Conservation (phyloP, 345 rosid species). For the Gossypium rotundifolium region DNA sequence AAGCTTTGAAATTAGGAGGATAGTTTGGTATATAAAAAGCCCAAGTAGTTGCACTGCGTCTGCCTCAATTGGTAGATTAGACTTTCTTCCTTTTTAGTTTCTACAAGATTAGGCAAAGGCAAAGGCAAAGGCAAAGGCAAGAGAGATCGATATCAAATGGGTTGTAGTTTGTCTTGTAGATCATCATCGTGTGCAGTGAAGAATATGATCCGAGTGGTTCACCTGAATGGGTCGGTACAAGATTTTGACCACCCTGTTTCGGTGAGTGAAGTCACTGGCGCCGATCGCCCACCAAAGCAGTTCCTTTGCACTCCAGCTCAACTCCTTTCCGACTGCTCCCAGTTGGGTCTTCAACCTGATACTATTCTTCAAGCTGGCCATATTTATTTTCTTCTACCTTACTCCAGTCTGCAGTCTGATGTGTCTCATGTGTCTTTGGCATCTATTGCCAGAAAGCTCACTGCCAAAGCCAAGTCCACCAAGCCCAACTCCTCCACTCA, state of each 20-base stretch:
- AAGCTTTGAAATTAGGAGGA: neutral
- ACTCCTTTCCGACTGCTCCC: constrained; percentile 25
- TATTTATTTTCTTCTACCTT: constrained; percentile 42
- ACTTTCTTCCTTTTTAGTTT: too few relatives aligned
- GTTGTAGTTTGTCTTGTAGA: constrained; percentile 1
- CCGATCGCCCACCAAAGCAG: constrained; percentile 16
- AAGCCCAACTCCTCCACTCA: constrained; percentile 4
- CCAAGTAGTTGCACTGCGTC: neutral
- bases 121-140: too few relatives aligned
- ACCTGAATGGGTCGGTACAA: constrained; percentile 37
- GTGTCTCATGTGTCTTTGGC: constrained; percentile 37
- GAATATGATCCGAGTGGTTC: constrained; percentile 34
- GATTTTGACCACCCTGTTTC: constrained; percentile 31
- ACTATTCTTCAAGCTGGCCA: constrained; percentile 30
- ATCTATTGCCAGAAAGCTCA: constrained; percentile 31
- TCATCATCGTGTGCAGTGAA: neutral
- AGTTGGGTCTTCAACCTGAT: constrained; percentile 25
- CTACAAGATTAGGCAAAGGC: too few relatives aligned
- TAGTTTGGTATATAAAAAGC: neutral
- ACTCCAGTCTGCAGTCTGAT: constrained; percentile 29
- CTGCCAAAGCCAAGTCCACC: constrained; percentile 29
- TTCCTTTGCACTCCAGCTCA: constrained; percentile 39
- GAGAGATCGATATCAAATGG: neutral
- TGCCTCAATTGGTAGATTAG: too few relatives aligned
- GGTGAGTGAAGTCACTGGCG: constrained; percentile 27